Base-by-base conservation (phyloP, 306 rosid species). In the Acacia melanoxylon region DNA sequence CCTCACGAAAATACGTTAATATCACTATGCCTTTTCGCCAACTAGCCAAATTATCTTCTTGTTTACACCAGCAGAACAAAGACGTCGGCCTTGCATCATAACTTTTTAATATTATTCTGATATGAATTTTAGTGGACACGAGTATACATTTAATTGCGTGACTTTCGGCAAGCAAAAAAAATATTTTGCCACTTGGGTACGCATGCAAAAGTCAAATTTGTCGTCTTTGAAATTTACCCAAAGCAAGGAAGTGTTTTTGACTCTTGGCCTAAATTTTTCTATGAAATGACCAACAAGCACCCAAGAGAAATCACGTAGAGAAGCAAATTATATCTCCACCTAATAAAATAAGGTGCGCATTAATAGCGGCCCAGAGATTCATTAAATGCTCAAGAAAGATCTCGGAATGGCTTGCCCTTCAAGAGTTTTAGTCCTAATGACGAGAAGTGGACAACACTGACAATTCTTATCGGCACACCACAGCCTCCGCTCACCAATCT, bases 261-360 rank as follows among this genome's bases (percentile, higher is more conserved):
- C 81, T 58, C 76, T 45, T 45, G 13, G 51, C 44, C 42, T 0
- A 1, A 15, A 22, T 11, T 42, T 58, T 74, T 40, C 41, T 14
- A 2, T 63, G 4, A 70, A 80, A 80, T 85, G 76, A 72, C 80
- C 46, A 22, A 33, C 41, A 51, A 8, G 37, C 85, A 15, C 59
- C 22, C 10, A 8, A 17, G 15, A 4, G 13, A 8, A 3, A 33
- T 22, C 3, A 0, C 5, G n/a, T 27, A 27, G 2, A 25, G 10
- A 62, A 27, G 1, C 37, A 10, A 61, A 9, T 11, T 1, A 20
- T 56, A 20, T 6, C 12, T 8, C 2, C 25, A n/a, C 62, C 62
- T n/a, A 8, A n/a, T 11, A 56, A 56, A 56, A 56, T 29, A 11
- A 11, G 33, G 67, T 11, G 7, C 8, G 27, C 35, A 11, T 24